Conservation (phyloP, 345 rosid species). For the Eucalyptus marginata region DNA sequence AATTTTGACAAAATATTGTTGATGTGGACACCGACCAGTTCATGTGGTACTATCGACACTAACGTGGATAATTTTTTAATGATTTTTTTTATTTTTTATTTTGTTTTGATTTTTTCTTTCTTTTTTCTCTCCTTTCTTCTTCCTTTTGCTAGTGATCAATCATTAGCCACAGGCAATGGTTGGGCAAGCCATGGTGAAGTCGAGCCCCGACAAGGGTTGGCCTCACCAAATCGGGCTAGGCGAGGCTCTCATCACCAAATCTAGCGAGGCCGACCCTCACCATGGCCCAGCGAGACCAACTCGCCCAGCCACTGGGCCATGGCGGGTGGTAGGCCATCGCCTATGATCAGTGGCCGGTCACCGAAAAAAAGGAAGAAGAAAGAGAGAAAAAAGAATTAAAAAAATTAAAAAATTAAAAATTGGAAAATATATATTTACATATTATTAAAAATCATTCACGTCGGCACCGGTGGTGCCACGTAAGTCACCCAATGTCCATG, state of each 20-base stretch:
- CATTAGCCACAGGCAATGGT: rapidly evolving
- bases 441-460: rapidly evolving
- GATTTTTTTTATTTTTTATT: too few relatives aligned
- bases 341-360: rapidly evolving
- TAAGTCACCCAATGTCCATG: rapidly evolving
- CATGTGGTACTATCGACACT: rapidly evolving
- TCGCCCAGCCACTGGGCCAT: rapidly evolving
- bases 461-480: rapidly evolving
- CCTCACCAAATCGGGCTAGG: rapidly evolving
- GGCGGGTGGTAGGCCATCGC: rapidly evolving
- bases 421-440: rapidly evolving
- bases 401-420: too few relatives aligned
- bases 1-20: rapidly evolving
- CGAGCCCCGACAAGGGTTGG: too few relatives aligned
- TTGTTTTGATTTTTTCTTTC: rapidly evolving
- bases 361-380: too few relatives aligned
- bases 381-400: too few relatives aligned
- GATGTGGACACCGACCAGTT: rapidly evolving
- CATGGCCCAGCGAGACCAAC: rapidly evolving
- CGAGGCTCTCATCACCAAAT: too few relatives aligned
- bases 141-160: too few relatives aligned
- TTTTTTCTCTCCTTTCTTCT: rapidly evolving
- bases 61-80: rapidly evolving
- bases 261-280: rapidly evolving
- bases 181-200: too few relatives aligned